Conservation (phyloP, 2,329 filamentous ascomycete species). For the Paraconiothyrium brasiliense region DNA sequence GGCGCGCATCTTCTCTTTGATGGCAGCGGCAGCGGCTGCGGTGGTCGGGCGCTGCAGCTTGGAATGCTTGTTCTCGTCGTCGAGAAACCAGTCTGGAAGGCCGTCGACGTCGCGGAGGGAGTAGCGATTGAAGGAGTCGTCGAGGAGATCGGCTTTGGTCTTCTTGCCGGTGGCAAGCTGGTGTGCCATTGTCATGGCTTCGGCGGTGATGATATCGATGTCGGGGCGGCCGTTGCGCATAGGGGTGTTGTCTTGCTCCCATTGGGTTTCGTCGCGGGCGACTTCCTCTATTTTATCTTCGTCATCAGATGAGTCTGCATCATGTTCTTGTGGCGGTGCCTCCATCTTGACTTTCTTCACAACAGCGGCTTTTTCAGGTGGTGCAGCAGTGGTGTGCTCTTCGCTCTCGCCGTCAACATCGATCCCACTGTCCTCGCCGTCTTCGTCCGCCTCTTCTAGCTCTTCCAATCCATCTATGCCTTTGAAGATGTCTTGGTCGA, state of each 20-base stretch:
- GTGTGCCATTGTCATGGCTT: slow-evolving; percentile 97
- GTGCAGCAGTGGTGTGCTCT: slow-evolving; percentile 27
- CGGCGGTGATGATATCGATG: slow-evolving; percentile 98
- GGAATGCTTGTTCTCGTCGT: slow-evolving; percentile 88
- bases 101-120: slow-evolving; percentile 91
- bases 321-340: slow-evolving; percentile 30
- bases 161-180: slow-evolving; percentile 87
- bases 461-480: slow-evolving; percentile 75
- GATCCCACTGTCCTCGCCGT: slow-evolving; percentile 49
- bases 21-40: slow-evolving; percentile 86
- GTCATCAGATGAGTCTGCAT: slow-evolving; percentile 49
- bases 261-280: slow-evolving; percentile 65
- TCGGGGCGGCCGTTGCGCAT: slow-evolving; percentile 74
- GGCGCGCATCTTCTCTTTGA: slow-evolving; percentile 92
- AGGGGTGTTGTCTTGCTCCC: slow-evolving; percentile 73
- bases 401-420: slow-evolving; percentile 49
- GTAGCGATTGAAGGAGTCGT: slow-evolving; percentile 93
- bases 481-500: slow-evolving; percentile 94
- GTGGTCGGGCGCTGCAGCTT: slow-evolving; percentile 88
- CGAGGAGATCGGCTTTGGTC: slow-evolving; percentile 79
- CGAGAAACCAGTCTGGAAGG: slow-evolving; percentile 96
- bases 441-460: slow-evolving; percentile 59
- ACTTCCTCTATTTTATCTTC: slow-evolving; percentile 69
- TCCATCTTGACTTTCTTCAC: slow-evolving; percentile 28
- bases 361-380: slow-evolving; percentile 22